Base-by-base conservation (phyloP, 345 rosid genomes). In the Aquilaria yunnanensis region DNA sequence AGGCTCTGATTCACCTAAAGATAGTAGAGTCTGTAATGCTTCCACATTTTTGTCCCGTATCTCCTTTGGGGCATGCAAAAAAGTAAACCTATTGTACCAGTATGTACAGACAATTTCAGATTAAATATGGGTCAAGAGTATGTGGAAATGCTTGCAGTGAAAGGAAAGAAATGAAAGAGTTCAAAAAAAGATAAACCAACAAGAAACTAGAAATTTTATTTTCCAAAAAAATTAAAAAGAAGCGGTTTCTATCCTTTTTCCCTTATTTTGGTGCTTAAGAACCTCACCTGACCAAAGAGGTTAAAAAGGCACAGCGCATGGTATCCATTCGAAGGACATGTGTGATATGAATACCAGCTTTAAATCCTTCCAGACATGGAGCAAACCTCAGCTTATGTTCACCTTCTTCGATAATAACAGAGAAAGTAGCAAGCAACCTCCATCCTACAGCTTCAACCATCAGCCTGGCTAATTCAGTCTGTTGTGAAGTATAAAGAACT, bases 381-480 rank as follows among this genome's bases (percentile, higher is more conserved):
- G 83, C 74, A 72, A 94, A 77, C 74, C 96, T 85, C 16, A 96
- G 90, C 69, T 88, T 94, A 78, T 90, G 88, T 31, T 94, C 99
- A 75, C 88, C 97, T 82, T 90, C 99, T 81, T 90, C 99, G 96
- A 94, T 90, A 23, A 92, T 90, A 62, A 94, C 99, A 0, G 99
- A 90, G 82, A 94, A 94, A 63, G 99, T 81, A 61, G 96, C 99
- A 61, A 94, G 97, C 72, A 90, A 73, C 49, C 96, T 90, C 99
- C 99, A 94, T 57, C 97, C 99, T 67, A 94, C 95, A 53, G 99
- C 97, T 75, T 94, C 99, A 72, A 94, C 93, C 97, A 94, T 90
- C 60, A 97, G 99, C 81, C 88, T 85, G 66, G 88, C 79, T 41
- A 94, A 78, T 67, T 90, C 96, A 63, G 85, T 81, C 67, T 83